Evolutionary conservation across 805 yeast genomes (phyloP).

Genomic region (Debaryomyces tyrocola): DNA sequence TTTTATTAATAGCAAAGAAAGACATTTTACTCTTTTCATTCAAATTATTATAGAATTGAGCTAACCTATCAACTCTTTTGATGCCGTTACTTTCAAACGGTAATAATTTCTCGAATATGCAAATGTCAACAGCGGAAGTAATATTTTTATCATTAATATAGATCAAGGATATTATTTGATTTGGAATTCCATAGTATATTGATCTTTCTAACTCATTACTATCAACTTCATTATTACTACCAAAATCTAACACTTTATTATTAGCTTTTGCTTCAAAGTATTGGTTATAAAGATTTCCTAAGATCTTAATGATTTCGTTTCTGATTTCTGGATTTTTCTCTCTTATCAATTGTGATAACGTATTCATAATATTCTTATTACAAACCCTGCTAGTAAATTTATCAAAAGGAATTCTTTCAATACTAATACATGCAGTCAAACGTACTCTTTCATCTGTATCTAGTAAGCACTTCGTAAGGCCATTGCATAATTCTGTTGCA

Average conservation of each 20-base stretch:
- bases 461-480: conserved; percentile 65
- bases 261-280: conserved; percentile 25
- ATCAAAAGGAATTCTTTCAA: conserved; percentile 47
- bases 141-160: conserved; percentile 73
- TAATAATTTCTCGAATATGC: conserved; percentile 58
- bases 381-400: conserved; percentile 50
- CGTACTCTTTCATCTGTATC: conserved; percentile 79
- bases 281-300: conserved; percentile 56
- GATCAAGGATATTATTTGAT: conserved; percentile 59
- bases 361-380: conserved; percentile 47
- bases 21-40: conserved; percentile 61
- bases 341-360: conserved; percentile 63
- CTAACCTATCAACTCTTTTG: conserved; percentile 53
- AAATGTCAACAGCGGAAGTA: conserved; percentile 62
- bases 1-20: conserved; percentile 63
- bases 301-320: conserved; percentile 51
- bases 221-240: conserved; percentile 21
- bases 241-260: conserved; percentile 28
- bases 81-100: conserved; percentile 51
- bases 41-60: conserved; percentile 48
- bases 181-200: conserved; percentile 56
- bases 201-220: conserved; percentile 26
- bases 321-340: conserved; percentile 71
- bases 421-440: conserved; percentile 53
- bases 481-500: conserved; percentile 37